Evolutionary conservation across 768 basidiomycete species (phyloP).

Genomic region (Lepiota subincarnata): DNA sequence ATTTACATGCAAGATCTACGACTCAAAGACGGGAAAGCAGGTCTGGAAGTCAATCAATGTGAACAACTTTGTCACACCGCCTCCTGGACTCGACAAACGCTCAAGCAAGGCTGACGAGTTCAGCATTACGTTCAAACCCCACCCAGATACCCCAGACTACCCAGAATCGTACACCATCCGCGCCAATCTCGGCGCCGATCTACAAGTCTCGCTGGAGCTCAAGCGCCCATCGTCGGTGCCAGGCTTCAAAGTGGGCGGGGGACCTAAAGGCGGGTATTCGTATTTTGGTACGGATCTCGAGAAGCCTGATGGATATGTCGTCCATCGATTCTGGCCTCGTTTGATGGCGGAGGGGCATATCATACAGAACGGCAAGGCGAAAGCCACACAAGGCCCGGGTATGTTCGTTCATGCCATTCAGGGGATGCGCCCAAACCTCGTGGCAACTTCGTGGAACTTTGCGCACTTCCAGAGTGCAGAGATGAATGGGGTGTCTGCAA

Average conservation of each 20-base stretch:
- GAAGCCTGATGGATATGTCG: constrained; percentile 78
- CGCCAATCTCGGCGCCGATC: constrained; percentile 73
- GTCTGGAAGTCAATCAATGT: constrained; percentile 89
- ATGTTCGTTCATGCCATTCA: constrained; percentile 97
- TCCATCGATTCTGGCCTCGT: constrained; percentile 90
- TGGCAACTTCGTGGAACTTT: constrained; percentile 96
- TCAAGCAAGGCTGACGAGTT: constrained; percentile 86
- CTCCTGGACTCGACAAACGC: constrained; percentile 77
- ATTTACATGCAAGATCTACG: constrained; percentile 85
- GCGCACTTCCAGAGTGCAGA: constrained; percentile 79
- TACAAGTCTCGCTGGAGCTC: constrained; percentile 77
- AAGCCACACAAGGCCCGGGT: constrained; percentile 56
- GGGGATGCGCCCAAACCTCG: constrained; percentile 94
- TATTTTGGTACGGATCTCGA: constrained; percentile 72
- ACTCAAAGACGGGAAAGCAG: constrained; percentile 69
- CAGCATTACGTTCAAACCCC: constrained; percentile 62
- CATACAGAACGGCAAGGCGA: constrained; percentile 60
- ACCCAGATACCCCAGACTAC: constrained; percentile 44
- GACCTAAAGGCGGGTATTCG: constrained; percentile 83
- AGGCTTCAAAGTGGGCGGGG: constrained; percentile 90
- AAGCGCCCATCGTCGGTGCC: constrained; percentile 64
- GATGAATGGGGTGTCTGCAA: constrained; percentile 72
- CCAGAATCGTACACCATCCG: constrained; percentile 78
- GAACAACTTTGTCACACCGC: constrained; percentile 70
- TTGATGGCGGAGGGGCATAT: constrained; percentile 60